Evolutionary conservation across 2,329 filamentous ascomycete genomes (phyloP).

Genomic region (Fusarium illudens): DNA sequence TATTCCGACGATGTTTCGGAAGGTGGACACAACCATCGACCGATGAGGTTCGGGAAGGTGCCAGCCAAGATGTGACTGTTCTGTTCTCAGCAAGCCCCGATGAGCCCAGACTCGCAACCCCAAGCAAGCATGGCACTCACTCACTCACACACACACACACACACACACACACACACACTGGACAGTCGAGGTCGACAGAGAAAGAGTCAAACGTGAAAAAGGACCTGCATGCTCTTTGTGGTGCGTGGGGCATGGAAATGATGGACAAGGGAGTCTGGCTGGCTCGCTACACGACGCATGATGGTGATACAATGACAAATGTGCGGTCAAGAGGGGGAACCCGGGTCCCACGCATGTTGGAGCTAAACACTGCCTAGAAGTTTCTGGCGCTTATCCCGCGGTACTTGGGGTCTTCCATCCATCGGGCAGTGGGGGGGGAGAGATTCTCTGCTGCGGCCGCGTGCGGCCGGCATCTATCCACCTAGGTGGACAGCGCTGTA

Average conservation of each 20-base stretch:
- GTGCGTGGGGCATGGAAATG: slow-evolving; percentile 16
- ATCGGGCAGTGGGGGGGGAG: neutral
- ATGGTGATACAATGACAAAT: slow-evolving; percentile 7
- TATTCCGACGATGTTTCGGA: neutral
- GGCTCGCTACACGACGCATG: neutral
- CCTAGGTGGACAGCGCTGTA: neutral
- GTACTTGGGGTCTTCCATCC: neutral
- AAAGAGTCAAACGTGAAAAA: neutral
- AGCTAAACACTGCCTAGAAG: slow-evolving; percentile 23
- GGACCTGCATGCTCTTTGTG: slow-evolving; percentile 33
- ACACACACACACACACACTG: neutral
- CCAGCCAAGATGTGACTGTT: neutral
- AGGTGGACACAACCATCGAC: no score
- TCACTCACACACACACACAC: neutral
- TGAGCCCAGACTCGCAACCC: neutral
- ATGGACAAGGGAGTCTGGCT: slow-evolving; percentile 6
- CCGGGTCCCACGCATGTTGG: neutral
- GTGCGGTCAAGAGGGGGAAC: neutral
- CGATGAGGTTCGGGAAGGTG: no score
- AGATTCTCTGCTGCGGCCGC: neutral
- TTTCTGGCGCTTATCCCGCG: slow-evolving; percentile 37
- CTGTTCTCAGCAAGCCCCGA: neutral
- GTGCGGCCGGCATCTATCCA: neutral
- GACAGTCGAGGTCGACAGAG: neutral
- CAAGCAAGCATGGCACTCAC: neutral